Conservation (phyloP, 495 filamentous ascomycete species). For the Penicillium subrubescens region DNA sequence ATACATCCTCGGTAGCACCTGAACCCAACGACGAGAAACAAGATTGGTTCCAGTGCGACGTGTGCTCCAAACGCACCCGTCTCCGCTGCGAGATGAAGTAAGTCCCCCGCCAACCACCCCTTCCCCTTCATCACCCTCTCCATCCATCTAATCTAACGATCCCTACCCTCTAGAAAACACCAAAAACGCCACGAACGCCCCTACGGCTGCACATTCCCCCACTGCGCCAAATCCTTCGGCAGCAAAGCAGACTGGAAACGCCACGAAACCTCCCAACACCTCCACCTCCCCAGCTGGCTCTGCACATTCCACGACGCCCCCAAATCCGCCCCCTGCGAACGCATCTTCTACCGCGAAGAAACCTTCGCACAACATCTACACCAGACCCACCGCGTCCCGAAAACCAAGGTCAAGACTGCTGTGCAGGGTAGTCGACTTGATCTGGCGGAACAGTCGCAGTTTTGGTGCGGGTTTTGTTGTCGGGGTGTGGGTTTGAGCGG, state of each 20-base stretch:
- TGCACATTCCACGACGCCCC: slow-evolving; percentile 53
- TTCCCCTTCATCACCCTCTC: neutral
- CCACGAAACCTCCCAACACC: slow-evolving; percentile 88
- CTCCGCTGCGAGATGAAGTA: slow-evolving; percentile 75
- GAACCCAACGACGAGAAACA: slow-evolving; percentile 33
- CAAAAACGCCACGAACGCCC: slow-evolving; percentile 83
- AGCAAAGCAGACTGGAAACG: slow-evolving; percentile 98
- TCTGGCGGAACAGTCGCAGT: slow-evolving; percentile 65
- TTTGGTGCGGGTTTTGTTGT: slow-evolving; percentile 91
- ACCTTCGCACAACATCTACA: slow-evolving; percentile 61
- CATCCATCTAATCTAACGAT: slow-evolving; percentile 10
- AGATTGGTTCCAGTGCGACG: slow-evolving; percentile 50
- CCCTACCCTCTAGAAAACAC: no score
- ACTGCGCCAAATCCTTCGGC: slow-evolving; percentile 78
- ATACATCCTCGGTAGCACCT: slow-evolving; percentile 12
- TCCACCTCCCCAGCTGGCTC: slow-evolving; percentile 73
- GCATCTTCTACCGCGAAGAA: slow-evolving; percentile 62
- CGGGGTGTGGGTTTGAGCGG: slow-evolving; percentile 57
- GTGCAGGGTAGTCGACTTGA: slow-evolving; percentile 59
- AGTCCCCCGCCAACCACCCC: slow-evolving; percentile 18
- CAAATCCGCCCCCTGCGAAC: slow-evolving; percentile 51
- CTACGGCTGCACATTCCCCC: slow-evolving; percentile 80
- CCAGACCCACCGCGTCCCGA: slow-evolving; percentile 43
- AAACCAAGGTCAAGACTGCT: neutral
- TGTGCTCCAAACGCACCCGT: slow-evolving; percentile 57